A percentile compares a stretch with the other conserved stretches of the same genome.
phyloP scores from a whole-genome alignment of 371 early-diverging fungal species.

The Rhizopus sp. region DNA sequence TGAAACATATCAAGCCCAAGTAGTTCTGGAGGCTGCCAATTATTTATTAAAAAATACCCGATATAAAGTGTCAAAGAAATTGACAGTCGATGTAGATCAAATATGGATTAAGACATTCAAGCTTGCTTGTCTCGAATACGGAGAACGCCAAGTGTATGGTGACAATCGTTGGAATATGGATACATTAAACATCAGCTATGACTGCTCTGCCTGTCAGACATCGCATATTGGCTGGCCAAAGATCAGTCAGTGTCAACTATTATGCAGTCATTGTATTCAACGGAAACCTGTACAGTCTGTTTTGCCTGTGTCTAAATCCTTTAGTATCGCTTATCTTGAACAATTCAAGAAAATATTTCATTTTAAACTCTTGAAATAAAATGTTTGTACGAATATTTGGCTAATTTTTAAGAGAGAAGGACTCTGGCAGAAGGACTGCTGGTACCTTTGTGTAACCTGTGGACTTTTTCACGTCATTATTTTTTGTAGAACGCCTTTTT shows the following conservation, averaged over 20 bases:
- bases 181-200: slow-evolving; percentile 16
- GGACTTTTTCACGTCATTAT: background rate
- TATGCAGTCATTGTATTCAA: background rate
- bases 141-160: slow-evolving; percentile 21
- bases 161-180: slow-evolving; percentile 12
- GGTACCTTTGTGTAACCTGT: no score
- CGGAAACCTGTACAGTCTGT: background rate
- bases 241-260: background rate
- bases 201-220: slow-evolving; percentile 23
- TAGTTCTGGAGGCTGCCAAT: slow-evolving; percentile 26
- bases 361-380: no score
- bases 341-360: slow-evolving; percentile 17
- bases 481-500: slow-evolving; percentile 1
- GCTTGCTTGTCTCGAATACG: slow-evolving; percentile 31
- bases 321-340: background rate
- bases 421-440: no score
- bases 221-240: slow-evolving; percentile 21
- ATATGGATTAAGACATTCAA: slow-evolving; percentile 28
- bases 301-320: background rate
- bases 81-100: slow-evolving; percentile 15
- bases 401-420: no score
- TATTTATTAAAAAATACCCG: slow-evolving; percentile 10
- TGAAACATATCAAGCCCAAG: slow-evolving; percentile 27
- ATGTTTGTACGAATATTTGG: no score
- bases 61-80: background rate